Evolutionary conservation across 1,284 basidiomycete genomes (phyloP), one percentile per base, ranked within the genome.

Genomic region (Apiotrichum gamsii): DNA sequence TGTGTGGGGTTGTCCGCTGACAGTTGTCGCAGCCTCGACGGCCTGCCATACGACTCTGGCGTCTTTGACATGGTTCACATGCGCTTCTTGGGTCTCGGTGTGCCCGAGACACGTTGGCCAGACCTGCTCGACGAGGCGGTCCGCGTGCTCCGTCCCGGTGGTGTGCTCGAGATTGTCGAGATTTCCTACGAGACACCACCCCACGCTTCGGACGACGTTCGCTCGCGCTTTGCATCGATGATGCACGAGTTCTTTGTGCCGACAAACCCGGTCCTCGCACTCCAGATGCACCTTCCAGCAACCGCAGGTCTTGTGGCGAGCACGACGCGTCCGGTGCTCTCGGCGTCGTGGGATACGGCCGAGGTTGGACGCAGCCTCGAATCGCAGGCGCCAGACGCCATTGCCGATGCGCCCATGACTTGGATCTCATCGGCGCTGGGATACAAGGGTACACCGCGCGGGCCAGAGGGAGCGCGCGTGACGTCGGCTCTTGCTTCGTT

Each of bases 61-160:
- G 56, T 57, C 5, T 73, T 73, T 33, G 72, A 72, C 51, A 54
- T 69, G 40, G 69, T 73, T 3, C 70, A 72, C 38, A 55, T 72
- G 39, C 61, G 70, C 0, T 70, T 70, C 45, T 50, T 69, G 15
- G 68, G 65, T 5, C 62, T 73, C 2, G 70, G 67, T 5, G 52
- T 73, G 4, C 66, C 72, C n/a, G 65, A 70, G 43, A 46, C 53
- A 5, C 60, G 59, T 28, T 72, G 70, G 70, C 47, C 49, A 9
- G 54, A 61, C 37, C 43, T 73, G 3, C 43, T 73, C 1, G 68
- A 71, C 38, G 70, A 73, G 49, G 62, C 61, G 5, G 48, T 61
- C 3, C 57, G 72, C 19, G 68, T 73, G 8, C 55, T 72, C n/a
- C 58, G 59, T 30, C 60, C 54, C 11, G 69, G 65, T 0, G 72